Base-by-base conservation (phyloP, 176 grass and related monocot species). In the Cymbopogon citratus region DNA sequence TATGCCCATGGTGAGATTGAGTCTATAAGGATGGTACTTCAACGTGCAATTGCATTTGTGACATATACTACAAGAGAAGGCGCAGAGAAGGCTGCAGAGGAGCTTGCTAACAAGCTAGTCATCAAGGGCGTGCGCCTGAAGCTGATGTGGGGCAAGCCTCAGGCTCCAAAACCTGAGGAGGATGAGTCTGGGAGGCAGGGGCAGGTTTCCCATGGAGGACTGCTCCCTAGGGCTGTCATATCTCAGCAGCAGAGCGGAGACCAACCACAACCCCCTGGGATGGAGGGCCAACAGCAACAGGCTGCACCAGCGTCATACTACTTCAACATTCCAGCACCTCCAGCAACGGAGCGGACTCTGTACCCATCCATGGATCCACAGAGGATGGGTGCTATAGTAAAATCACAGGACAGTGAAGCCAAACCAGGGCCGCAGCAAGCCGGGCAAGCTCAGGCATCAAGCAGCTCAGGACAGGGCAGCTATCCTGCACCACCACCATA, bases 341-440 rank as follows among this genome's bases (percentile, higher is more conserved):
- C 92, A 4, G 74, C 28, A 7, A 57, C 82, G 0, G 89, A 93
- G 71, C 83, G 87, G 77, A 21, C 87, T 24, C 59, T 95, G 40
- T 99, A 99, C 77, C 93, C 96, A 12, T 99, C 96, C 4, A 95
- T 95, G 91, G 96, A 99, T 72, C 96, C 96, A 13, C 96, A 93
- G 77, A 93, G 96, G 65, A 99, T 99, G 96, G 96, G 96, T 18
- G 91, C 96, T 65, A 39, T 94, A 54, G 86, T 94, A 48, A 88
- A 57, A 36, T 74, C 89, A 24, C 89, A 89, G 31, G 92, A 91
- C 12, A 79, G 83, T 0, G 80, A 87, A 10, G 89, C 84, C n/a
- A 88, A 76, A 66, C 85, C 86, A 27, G 81, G 72, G 12, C 72
- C 41, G 36, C 84, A 82, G 24, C 88, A 89, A 34, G 65, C 73